Percentiles rank a stretch among this genome's conserved stretches.
Evolutionary conservation across 78 protist species (phyloP).

Genomic region (Bigelowiella natans): DNA sequence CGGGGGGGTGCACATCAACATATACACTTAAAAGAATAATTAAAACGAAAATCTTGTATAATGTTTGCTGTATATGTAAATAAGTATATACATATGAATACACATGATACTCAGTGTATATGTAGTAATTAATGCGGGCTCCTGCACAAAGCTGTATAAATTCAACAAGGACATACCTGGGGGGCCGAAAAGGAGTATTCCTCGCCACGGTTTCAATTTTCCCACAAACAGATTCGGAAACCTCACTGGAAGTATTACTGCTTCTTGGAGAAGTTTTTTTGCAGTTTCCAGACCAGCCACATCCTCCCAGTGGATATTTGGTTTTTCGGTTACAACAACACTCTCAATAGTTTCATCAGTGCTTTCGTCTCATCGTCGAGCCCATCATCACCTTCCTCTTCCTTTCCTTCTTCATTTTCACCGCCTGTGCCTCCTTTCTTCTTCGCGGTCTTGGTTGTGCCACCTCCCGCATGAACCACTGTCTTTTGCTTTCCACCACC

Average conservation of each 20-base stretch:
- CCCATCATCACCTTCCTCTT: conserved; percentile 10
- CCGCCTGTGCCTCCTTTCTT: background rate
- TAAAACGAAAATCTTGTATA: no score
- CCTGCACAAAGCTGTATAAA: no score
- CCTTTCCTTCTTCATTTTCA: background rate
- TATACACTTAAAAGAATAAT: background rate
- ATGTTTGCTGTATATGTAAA: no score
- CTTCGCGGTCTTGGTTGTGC: background rate
- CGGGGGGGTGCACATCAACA: no score
- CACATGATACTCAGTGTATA: no score
- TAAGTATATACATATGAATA: no score
- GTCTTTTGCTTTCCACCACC: background rate
- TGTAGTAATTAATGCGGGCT: no score
- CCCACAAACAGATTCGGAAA: conserved; percentile 26
- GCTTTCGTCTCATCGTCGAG: background rate
- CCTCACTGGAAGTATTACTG: conserved; percentile 28
- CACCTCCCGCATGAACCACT: background rate
- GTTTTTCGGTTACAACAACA: conserved; percentile 10
- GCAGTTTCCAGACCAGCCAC: conserved; percentile 16
- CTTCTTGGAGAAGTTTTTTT: background rate
- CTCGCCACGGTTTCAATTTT: conserved; percentile 91
- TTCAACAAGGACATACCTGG: no score
- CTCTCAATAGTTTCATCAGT: background rate
- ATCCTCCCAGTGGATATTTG: conserved; percentile 3
- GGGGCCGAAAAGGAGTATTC: conserved; percentile 88